Percentiles rank a stretch among this genome's conserved stretches.
These are phyloP conservation scores for Pholiota adiposa DNA, from an alignment of 1,284 basidiomycete genomes.

Conservation along the genomic window DNA sequence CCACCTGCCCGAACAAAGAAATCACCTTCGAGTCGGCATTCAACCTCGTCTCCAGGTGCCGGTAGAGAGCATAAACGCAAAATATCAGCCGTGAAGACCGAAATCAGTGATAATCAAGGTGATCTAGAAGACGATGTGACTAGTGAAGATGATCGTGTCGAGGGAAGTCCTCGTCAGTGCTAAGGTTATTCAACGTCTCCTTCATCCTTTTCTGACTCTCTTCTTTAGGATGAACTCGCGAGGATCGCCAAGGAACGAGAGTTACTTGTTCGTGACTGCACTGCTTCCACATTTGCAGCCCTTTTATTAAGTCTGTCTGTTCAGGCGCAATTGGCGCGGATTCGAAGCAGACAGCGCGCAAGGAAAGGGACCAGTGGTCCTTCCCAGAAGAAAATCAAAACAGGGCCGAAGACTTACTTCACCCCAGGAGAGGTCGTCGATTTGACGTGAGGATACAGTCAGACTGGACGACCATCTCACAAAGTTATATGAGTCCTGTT, in stretches of 20 bases:
- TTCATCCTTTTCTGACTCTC: no score
- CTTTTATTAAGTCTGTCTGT: neutral
- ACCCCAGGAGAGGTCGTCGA: neutral
- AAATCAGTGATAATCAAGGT: neutral
- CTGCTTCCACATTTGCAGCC: neutral
- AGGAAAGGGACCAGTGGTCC: neutral
- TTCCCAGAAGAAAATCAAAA: constrained; percentile 10
- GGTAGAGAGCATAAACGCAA: neutral
- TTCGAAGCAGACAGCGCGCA: constrained; percentile 3
- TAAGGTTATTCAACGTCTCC: no score
- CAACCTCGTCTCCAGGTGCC: neutral
- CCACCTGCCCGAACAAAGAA: neutral
- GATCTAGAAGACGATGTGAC: neutral
- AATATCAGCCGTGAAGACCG: neutral
- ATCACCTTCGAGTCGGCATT: neutral
- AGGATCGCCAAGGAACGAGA: no score
- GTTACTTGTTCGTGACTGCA: neutral
- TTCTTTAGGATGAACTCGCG: no score
- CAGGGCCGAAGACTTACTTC: constrained; percentile 2
- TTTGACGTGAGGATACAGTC: constrained; percentile 6
- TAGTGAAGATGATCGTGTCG: no score
- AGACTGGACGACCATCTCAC: no score
- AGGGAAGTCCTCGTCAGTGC: no score
- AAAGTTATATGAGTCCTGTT: no score
- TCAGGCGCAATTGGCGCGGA: neutral